These are phyloP conservation scores for Withania somnifera DNA, from an alignment of 305 asterid species.

Conservation along the genomic window DNA sequence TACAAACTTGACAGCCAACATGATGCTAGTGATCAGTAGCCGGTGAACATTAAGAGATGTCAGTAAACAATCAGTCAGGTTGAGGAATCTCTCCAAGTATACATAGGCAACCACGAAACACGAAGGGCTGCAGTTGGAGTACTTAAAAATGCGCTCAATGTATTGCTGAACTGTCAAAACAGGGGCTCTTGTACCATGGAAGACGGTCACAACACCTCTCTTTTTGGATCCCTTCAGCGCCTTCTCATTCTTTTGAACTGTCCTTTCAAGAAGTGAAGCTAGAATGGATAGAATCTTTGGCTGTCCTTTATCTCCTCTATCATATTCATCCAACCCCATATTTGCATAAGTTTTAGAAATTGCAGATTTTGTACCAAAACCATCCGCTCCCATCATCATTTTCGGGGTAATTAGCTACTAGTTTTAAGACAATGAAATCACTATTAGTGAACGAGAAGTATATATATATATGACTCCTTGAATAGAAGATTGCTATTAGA, in stretches of 20 bases:
- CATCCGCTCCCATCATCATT: constrained; percentile 17
- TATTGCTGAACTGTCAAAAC: constrained; percentile 26
- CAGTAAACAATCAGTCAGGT: constrained; percentile 4
- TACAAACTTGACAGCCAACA: constrained; percentile 28
- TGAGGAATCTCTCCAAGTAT: constrained; percentile 27
- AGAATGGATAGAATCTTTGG: constrained; percentile 19
- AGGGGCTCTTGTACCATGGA: constrained; percentile 32
- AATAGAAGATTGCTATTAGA: neutral
- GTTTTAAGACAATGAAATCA: neutral
- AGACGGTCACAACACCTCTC: constrained; percentile 13
- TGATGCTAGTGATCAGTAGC: constrained; percentile 22
- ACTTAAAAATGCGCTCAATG: constrained; percentile 32
- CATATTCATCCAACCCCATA: constrained; percentile 8
- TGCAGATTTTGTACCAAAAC: constrained; percentile 8
- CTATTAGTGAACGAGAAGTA: neutral
- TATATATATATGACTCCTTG: neutral
- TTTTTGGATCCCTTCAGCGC: constrained; percentile 9
- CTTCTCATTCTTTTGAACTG: constrained; percentile 23
- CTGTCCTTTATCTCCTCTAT: constrained; percentile 4
- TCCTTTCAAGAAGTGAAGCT: constrained; percentile 19
- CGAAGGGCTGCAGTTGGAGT: constrained; percentile 28
- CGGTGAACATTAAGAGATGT: constrained; percentile 35
- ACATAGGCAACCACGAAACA: constrained; percentile 34
- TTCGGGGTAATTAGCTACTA: neutral
- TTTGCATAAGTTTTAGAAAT: neutral